Percentiles rank a stretch among this genome's conserved stretches.
Evolutionary conservation across 768 basidiomycete genomes (phyloP).

Genomic region (Boletus pseudo-olivaceus): DNA sequence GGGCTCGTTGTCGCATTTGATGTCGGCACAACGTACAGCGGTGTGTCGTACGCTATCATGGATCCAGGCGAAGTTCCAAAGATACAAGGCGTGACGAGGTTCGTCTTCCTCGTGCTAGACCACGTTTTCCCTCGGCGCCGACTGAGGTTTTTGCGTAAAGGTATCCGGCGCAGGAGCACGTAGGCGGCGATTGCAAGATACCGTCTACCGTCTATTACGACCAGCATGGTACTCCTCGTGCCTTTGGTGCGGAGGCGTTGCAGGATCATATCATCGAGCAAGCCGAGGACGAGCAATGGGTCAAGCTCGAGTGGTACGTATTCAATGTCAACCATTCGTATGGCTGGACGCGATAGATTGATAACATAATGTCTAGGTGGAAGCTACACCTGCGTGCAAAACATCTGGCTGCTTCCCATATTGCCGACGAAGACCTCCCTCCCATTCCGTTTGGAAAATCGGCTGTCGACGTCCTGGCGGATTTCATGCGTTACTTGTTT

Average conservation of each 20-base stretch:
- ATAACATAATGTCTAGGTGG: conserved; percentile 23
- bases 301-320: conserved; percentile 43
- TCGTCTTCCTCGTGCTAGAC: conserved; percentile 12
- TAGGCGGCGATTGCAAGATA: conserved; percentile 45
- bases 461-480: conserved; percentile 41
- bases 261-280: conserved; percentile 37
- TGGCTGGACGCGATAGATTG: not conserved
- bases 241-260: conserved; percentile 45
- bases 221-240: conserved; percentile 34
- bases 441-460: conserved; percentile 42
- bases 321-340: not conserved
- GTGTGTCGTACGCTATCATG: conserved; percentile 40
- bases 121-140: conserved; percentile 2
- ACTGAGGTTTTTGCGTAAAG: conserved; percentile 13
- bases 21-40: conserved; percentile 41
- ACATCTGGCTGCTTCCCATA: conserved; percentile 30
- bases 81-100: conserved; percentile 35
- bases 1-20: conserved; percentile 40
- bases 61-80: conserved; percentile 37
- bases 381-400: conserved; percentile 39
- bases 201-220: conserved; percentile 49
- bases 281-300: conserved; percentile 45
- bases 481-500: conserved; percentile 46
- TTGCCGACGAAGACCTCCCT: conserved; percentile 34
- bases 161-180: conserved; percentile 42